phyloP scores from a whole-genome alignment of 192 early-diverging fungal genomes.

The Entomortierella beljakovae region DNA sequence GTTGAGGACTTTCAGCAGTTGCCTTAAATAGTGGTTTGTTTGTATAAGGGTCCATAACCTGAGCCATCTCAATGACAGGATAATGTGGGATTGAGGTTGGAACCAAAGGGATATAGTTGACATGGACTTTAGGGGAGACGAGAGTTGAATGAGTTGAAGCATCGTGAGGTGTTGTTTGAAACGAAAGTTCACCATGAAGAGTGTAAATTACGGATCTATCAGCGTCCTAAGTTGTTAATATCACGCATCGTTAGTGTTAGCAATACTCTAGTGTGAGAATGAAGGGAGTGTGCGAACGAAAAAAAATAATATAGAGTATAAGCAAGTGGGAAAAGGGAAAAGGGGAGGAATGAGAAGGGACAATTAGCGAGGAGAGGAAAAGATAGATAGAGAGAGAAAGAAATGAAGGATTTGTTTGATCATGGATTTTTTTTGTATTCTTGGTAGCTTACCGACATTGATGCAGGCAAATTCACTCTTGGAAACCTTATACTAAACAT shows the following conservation, averaged over 20 bases:
- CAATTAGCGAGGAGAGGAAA: conserved; percentile 2
- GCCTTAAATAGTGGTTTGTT: conserved; percentile 30
- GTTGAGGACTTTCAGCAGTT: conserved; percentile 30
- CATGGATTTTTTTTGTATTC: too few relatives aligned
- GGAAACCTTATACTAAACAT: conserved; percentile 52
- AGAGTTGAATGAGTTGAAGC: conserved; percentile 8
- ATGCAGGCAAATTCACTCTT: conserved; percentile 38
- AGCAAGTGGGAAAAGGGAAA: background rate
- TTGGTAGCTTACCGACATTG: conserved; percentile 25
- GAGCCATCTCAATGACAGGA: conserved; percentile 46
- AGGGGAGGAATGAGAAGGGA: background rate
- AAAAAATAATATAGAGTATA: conserved; percentile 5
- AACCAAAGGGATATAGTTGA: conserved; percentile 41
- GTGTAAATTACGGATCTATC: conserved; percentile 25
- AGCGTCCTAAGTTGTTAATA: conserved; percentile 17
- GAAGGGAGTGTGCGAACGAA: background rate
- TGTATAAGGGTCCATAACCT: conserved; percentile 22
- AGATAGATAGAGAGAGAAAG: background rate
- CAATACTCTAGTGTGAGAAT: too few relatives aligned
- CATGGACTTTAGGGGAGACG: conserved; percentile 20
- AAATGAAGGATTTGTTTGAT: background rate
- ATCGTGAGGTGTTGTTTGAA: conserved; percentile 28
- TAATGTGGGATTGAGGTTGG: conserved; percentile 42
- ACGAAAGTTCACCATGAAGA: conserved; percentile 26
- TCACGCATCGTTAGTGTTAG: too few relatives aligned